Conservation (phyloP, 306 rosid genomes). For the Citrullus mucosospermus region DNA sequence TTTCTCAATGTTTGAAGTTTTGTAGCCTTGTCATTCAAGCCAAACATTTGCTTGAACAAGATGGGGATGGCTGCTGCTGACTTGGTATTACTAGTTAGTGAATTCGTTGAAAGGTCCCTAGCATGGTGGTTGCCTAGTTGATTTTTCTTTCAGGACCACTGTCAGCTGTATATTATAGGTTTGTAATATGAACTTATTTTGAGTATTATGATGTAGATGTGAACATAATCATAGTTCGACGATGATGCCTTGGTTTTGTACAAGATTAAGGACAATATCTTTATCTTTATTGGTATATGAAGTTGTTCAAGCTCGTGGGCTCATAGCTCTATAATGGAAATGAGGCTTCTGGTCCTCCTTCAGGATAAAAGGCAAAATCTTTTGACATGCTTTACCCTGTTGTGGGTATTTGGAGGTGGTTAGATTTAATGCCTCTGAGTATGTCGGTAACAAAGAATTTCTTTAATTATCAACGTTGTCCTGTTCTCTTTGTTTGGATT, state of each 20-base stretch:
- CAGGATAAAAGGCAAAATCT: too few species aligned
- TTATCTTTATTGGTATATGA: background rate
- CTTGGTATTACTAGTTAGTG: background rate
- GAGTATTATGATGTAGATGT: background rate
- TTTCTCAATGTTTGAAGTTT: constrained; percentile 2
- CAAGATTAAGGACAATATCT: background rate
- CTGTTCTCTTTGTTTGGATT: background rate
- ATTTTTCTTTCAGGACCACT: background rate
- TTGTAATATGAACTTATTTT: background rate
- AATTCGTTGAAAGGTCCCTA: background rate
- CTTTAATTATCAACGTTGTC: background rate
- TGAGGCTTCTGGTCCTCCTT: too few species aligned
- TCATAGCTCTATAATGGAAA: too few species aligned
- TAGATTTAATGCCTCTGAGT: background rate
- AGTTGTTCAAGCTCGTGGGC: background rate
- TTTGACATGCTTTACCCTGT: background rate
- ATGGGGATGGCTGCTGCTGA: background rate
- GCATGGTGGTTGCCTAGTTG: background rate
- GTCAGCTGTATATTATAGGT: background rate
- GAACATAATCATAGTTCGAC: background rate
- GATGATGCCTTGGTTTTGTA: background rate
- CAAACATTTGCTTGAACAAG: background rate
- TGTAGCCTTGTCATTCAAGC: background rate
- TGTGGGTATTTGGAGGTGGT: background rate
- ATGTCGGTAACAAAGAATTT: background rate